These are phyloP conservation scores for Lasiosphaeria hispida DNA, from an alignment of 495 filamentous ascomycete species.

Conservation along the genomic window DNA sequence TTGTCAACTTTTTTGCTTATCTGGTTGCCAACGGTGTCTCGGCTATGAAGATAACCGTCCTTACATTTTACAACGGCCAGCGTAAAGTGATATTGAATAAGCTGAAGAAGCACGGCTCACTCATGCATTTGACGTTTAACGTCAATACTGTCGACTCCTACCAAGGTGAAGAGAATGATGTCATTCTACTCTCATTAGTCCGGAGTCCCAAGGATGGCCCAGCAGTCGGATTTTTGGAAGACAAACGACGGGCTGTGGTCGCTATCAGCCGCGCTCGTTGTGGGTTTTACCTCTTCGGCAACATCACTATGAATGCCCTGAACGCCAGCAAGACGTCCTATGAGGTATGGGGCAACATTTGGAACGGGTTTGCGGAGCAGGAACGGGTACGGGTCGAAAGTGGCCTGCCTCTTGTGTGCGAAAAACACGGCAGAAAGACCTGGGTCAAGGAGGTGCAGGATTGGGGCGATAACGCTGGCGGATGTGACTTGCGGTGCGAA, in stretches of 20 bases:
- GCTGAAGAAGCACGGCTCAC: constrained; percentile 50
- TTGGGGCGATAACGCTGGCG: constrained; percentile 55
- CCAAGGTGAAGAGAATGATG: constrained; percentile 91
- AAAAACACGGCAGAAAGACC: constrained; percentile 33
- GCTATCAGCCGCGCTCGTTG: constrained; percentile 81
- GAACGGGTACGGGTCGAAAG: constrained; percentile 17
- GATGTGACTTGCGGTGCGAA: constrained; percentile 54
- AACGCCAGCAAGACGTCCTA: constrained; percentile 31
- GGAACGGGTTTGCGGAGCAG: constrained; percentile 31
- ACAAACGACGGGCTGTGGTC: constrained; percentile 80
- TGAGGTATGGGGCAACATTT: constrained; percentile 40
- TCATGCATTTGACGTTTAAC: constrained; percentile 54
- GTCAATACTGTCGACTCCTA: constrained; percentile 88
- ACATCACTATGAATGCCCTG: constrained; percentile 53
- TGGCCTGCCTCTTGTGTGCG: constrained; percentile 41
- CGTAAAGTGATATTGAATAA: constrained; percentile 58
- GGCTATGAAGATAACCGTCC: constrained; percentile 66
- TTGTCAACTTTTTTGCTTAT: constrained; percentile 69
- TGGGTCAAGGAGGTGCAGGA: constrained; percentile 48
- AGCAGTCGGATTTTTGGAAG: constrained; percentile 67
- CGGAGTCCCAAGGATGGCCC: constrained; percentile 50
- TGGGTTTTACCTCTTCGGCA: constrained; percentile 88
- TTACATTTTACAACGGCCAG: constrained; percentile 93
- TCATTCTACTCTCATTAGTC: constrained; percentile 81
- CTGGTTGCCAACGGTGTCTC: constrained; percentile 64